Percentiles rank a stretch among this genome's conserved stretches.
phyloP scores from a whole-genome alignment of 306 rosid genomes.

The Psophocarpus tetragonolobus region DNA sequence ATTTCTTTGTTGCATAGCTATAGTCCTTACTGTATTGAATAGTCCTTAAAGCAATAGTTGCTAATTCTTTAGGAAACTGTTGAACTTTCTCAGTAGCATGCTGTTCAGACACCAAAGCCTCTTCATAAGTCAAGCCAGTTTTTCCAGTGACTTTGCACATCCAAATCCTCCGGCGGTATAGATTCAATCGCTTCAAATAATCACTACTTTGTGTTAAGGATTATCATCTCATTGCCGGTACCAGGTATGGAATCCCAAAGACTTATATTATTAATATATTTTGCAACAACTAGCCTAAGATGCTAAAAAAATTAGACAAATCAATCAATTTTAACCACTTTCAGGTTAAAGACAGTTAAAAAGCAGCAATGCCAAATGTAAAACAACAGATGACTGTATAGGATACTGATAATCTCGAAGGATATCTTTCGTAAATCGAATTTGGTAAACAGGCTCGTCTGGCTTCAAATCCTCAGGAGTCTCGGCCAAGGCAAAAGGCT shows the following conservation, averaged over 20 bases:
- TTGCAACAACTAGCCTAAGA: constrained; percentile 5
- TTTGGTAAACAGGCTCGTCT: constrained; percentile 70
- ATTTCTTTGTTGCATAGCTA: constrained; percentile 27
- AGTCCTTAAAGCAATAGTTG: constrained; percentile 62
- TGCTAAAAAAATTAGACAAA: constrained; percentile 16
- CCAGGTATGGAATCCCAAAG: constrained; percentile 9
- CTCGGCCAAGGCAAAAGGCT: constrained; percentile 64
- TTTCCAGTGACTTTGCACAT: constrained; percentile 83
- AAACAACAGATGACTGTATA: constrained; percentile 19
- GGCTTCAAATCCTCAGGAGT: constrained; percentile 72
- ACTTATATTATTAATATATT: background rate
- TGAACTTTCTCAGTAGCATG: constrained; percentile 81
- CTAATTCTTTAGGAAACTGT: constrained; percentile 81
- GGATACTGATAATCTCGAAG: constrained; percentile 89
- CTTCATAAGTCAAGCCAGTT: constrained; percentile 85
- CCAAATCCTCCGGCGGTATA: constrained; percentile 90
- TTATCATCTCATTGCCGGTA: background rate
- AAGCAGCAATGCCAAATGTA: background rate
- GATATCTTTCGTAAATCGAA: constrained; percentile 87
- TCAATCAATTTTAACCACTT: background rate
- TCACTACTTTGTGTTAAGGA: constrained; percentile 66
- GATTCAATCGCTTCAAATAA: constrained; percentile 69
- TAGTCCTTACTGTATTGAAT: constrained; percentile 85
- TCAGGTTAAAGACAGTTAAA: background rate
- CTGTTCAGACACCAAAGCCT: constrained; percentile 89